These are phyloP conservation scores for Phialophora verrucosa DNA, from an alignment of 2,329 filamentous ascomycete species.

Conservation along the genomic window DNA sequence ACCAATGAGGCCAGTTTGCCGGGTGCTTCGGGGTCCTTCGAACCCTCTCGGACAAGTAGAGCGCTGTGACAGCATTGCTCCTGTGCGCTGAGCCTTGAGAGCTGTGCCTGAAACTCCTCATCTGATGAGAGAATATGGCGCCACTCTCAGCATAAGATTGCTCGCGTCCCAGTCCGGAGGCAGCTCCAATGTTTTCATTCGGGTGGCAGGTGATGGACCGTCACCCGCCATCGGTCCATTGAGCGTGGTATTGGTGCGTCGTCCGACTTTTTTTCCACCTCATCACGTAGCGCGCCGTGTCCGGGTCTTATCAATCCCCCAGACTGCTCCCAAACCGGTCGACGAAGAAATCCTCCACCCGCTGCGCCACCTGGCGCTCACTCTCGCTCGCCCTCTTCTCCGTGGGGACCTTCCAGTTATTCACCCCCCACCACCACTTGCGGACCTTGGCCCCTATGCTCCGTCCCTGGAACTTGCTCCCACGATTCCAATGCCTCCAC, in stretches of 20 bases:
- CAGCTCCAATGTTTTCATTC: background rate
- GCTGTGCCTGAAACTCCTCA: background rate
- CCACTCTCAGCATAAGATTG: background rate
- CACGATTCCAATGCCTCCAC: constrained; percentile 89
- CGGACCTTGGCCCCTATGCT: constrained; percentile 74
- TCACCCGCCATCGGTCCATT: background rate
- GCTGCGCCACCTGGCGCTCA: constrained; percentile 44
- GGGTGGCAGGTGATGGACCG: background rate
- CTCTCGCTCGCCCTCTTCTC: constrained; percentile 40
- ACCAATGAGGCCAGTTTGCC: background rate
- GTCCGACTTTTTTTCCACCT: background rate
- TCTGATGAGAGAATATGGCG: background rate
- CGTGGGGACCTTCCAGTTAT: constrained; percentile 79
- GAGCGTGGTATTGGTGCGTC: background rate
- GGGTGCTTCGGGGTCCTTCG: background rate
- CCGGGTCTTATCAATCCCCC: constrained; percentile 33
- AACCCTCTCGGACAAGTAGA: background rate
- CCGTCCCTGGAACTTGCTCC: constrained; percentile 75
- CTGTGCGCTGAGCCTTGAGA: background rate
- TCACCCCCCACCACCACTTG: constrained; percentile 94
- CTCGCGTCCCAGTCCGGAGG: background rate
- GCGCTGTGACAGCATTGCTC: background rate
- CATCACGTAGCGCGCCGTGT: background rate
- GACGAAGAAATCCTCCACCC: constrained; percentile 49
- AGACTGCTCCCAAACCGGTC: constrained; percentile 36